Evolutionary conservation across 805 yeast genomes (phyloP).

Genomic region (Wickerhamomyces canadensis): DNA sequence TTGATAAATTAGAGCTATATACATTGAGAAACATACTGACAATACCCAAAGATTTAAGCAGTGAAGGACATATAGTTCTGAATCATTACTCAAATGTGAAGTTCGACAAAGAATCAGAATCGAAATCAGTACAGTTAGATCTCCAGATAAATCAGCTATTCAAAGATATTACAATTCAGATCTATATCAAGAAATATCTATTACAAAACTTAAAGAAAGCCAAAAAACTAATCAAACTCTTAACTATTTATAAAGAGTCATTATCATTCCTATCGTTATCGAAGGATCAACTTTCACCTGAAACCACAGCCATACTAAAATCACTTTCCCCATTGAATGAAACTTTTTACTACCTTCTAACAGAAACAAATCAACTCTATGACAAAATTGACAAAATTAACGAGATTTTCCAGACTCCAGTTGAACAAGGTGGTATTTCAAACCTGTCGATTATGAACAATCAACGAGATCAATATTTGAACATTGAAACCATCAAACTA

Average conservation of each 20-base stretch:
- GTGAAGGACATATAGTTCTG: conserved; percentile 63
- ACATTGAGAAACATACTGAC: conserved; percentile 69
- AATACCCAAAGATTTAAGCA: conserved; percentile 43
- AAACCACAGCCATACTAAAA: conserved; percentile 21
- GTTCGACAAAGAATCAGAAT: conserved; percentile 15
- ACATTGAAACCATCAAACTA: conserved; percentile 32
- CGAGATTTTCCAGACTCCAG: conserved; percentile 1
- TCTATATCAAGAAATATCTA: conserved; percentile 37
- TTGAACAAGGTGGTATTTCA: conserved; percentile 7
- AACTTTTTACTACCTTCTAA: conserved; percentile 37
- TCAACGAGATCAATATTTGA: conserved; percentile 35
- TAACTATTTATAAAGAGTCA: conserved; percentile 28
- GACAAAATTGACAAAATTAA: conserved; percentile 10
- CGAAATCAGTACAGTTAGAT: conserved; percentile 24
- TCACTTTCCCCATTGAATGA: conserved; percentile 42
- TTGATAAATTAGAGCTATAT: conserved; percentile 83
- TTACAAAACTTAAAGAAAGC: conserved; percentile 35
- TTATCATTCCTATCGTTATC: conserved; percentile 24
- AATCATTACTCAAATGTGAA: conserved; percentile 60
- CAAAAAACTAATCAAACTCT: conserved; percentile 27
- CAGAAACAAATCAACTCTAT: conserved; percentile 33
- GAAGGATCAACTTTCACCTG: conserved; percentile 7
- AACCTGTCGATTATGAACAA: conserved; percentile 23
- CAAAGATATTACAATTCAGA: conserved; percentile 36
- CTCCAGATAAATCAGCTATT: conserved; percentile 28